Conservation (phyloP, 805 yeast species). For the Kuraishia piskuri region DNA sequence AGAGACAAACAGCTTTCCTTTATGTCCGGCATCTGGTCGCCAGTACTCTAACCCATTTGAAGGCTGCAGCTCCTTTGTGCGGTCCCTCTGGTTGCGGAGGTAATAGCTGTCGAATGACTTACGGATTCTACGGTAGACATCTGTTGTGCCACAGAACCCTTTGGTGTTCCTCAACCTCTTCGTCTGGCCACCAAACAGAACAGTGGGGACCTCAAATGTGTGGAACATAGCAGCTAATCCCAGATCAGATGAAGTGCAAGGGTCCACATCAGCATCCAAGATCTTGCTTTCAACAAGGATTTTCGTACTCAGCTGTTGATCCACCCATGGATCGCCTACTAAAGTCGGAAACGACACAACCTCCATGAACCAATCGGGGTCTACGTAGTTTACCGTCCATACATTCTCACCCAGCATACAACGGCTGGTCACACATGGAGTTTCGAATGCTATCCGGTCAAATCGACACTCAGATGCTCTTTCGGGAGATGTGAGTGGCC, state of each 20-base stretch:
- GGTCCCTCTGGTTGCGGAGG: conserved; percentile 11
- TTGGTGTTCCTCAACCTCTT: conserved; percentile 1
- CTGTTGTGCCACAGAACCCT: conserved; percentile 14
- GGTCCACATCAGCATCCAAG: conserved; percentile 31
- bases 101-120: conserved; percentile 22
- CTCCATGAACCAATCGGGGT: conserved; percentile 31
- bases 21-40: conserved; percentile 13
- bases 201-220: conserved; percentile 17
- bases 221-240: conserved; percentile 28
- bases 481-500: conserved; percentile 14
- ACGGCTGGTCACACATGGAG: conserved; percentile 23
- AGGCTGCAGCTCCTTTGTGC: conserved; percentile 9
- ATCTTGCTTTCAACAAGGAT: conserved; percentile 32
- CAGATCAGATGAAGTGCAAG: conserved; percentile 27
- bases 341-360: conserved; percentile 40
- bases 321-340: conserved; percentile 33
- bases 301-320: conserved; percentile 21
- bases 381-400: conserved; percentile 43
- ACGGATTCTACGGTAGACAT: conserved; percentile 18
- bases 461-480: conserved; percentile 1
- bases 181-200: conserved; percentile 4
- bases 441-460: conserved; percentile 13
- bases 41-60: conserved; percentile 19
- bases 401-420: conserved; percentile 34
- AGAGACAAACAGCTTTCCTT: conserved; percentile 28